phyloP scores from a whole-genome alignment of 768 basidiomycete species.

The Boletus subparvulus region DNA sequence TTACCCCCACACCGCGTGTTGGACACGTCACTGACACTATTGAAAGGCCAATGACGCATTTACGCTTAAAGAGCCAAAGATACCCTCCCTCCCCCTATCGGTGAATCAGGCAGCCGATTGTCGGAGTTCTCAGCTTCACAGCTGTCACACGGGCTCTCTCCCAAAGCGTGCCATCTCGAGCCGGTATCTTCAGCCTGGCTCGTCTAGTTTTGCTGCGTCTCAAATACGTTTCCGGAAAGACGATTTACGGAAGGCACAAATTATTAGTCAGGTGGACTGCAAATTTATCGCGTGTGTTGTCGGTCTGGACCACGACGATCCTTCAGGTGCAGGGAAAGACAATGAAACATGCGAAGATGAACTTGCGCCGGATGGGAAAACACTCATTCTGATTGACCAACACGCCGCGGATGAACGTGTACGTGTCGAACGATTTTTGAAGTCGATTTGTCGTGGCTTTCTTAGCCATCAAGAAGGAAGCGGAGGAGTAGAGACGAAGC shows the following conservation, averaged over 20 bases:
- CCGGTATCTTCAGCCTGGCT: conserved; percentile 11
- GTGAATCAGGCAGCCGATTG: conserved; percentile 11
- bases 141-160: conserved; percentile 15
- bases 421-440: conserved; percentile 82
- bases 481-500: conserved; percentile 39
- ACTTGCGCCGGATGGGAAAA: conserved; percentile 18
- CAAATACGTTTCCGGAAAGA: conserved; percentile 45
- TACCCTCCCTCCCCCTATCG: conserved; percentile 36
- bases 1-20: conserved; percentile 8
- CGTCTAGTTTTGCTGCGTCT: conserved; percentile 16
- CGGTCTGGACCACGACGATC: conserved; percentile 22
- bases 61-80: conserved; percentile 44
- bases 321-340: conserved; percentile 15
- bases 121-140: conserved; percentile 6
- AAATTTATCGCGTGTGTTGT: conserved; percentile 87
- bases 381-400: conserved; percentile 86
- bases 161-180: conserved; percentile 4
- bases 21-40: conserved; percentile 9
- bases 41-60: conserved; percentile 59
- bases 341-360: conserved; percentile 15
- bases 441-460: conserved; percentile 70
- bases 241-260: conserved; percentile 54
- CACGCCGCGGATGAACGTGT: conserved; percentile 98
- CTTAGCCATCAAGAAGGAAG: conserved; percentile 40
- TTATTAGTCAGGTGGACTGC: conserved; percentile 83